Percentiles rank a stretch among this genome's conserved stretches.
Evolutionary conservation across 2,329 filamentous ascomycete genomes (phyloP).

Genomic region (Apiospora sp.): DNA sequence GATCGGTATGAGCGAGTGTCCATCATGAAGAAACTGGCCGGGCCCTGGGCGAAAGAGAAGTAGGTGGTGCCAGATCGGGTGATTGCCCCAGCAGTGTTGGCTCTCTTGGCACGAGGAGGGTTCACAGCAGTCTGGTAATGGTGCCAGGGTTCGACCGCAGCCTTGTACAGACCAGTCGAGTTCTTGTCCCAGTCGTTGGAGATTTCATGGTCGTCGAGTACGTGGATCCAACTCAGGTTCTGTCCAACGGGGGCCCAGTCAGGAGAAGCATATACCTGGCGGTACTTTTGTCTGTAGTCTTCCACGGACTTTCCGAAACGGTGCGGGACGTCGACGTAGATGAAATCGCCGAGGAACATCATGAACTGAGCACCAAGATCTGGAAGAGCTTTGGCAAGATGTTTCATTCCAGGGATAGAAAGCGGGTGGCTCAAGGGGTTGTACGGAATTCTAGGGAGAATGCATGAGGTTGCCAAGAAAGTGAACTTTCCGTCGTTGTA

Average conservation of each 20-base stretch:
- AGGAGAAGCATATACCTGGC: constrained; percentile 93
- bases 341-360: constrained; percentile 87
- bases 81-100: constrained; percentile 47
- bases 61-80: constrained; percentile 72
- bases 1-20: constrained; percentile 91
- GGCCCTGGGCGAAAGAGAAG: constrained; percentile 88
- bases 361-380: constrained; percentile 78
- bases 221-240: constrained; percentile 95
- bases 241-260: constrained; percentile 82
- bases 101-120: constrained; percentile 71
- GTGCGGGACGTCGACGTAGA: constrained; percentile 88
- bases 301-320: constrained; percentile 76
- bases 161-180: constrained; percentile 78
- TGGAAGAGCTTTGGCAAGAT: constrained; percentile 77
- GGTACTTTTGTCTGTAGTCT: constrained; percentile 89
- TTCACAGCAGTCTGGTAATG: constrained; percentile 88
- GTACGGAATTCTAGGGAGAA: constrained; percentile 92
- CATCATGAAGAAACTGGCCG: constrained; percentile 92
- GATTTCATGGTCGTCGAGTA: constrained; percentile 96
- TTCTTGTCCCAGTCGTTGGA: constrained; percentile 91
- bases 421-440: constrained; percentile 83
- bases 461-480: constrained; percentile 91
- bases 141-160: constrained; percentile 83
- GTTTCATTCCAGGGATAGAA: constrained; percentile 79
- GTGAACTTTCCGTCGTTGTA: constrained; percentile 77